phyloP scores from a whole-genome alignment of 1,139 yeast species.

The Candida smagusa region DNA sequence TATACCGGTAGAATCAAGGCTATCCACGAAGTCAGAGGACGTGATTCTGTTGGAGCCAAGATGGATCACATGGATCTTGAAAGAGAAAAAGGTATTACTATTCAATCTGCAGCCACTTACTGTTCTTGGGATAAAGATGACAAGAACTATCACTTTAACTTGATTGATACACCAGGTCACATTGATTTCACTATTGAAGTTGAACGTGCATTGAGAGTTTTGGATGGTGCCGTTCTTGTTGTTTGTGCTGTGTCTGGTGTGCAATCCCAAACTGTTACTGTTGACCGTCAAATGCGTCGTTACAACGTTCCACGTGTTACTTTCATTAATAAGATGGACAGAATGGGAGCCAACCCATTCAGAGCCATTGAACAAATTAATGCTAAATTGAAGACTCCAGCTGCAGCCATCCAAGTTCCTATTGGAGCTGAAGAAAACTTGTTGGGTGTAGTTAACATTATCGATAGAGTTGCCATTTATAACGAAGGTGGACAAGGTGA shows the following conservation, averaged over 20 bases:
- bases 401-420: constrained; percentile 97
- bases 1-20: constrained; percentile 98
- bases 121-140: constrained; percentile 88
- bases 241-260: constrained; percentile 99
- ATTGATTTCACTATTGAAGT: constrained; percentile 98
- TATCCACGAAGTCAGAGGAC: constrained; percentile 96
- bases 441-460: constrained; percentile 86
- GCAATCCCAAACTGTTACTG: constrained; percentile 97
- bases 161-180: constrained; percentile 46
- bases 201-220: constrained; percentile 92
- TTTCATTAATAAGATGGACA: constrained; percentile 95
- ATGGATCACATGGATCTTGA: constrained; percentile 72
- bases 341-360: constrained; percentile 99
- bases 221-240: constrained; percentile 96
- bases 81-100: constrained; percentile 57
- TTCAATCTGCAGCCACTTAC: constrained; percentile 97
- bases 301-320: constrained; percentile 96
- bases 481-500: constrained; percentile 96
- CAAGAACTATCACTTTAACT: constrained; percentile 70
- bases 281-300: constrained; percentile 98
- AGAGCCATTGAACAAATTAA: constrained; percentile 90
- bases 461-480: constrained; percentile 80
- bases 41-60: constrained; percentile 97
- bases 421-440: constrained; percentile 88
- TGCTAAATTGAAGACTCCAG: constrained; percentile 81